Conservation (phyloP, 225 moss, liverwort and hornwort genomes). For the Sphagnum tenellum region DNA sequence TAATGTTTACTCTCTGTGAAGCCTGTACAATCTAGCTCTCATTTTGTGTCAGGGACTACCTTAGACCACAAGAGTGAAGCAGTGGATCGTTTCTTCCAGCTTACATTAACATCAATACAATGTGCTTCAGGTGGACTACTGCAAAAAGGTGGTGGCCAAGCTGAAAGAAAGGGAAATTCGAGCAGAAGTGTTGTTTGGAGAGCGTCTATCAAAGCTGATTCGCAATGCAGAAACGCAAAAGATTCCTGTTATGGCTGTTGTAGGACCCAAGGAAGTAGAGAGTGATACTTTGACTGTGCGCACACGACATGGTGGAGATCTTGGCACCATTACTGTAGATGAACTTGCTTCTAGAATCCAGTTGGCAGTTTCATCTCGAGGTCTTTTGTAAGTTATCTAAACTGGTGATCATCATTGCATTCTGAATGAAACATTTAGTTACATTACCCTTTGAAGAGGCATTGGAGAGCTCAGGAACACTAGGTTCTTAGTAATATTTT, state of each 20-base stretch:
- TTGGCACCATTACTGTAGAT: slow-evolving; percentile 60
- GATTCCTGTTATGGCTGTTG: slow-evolving; percentile 95
- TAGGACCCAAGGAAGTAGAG: slow-evolving; percentile 93
- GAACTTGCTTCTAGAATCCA: slow-evolving; percentile 67
- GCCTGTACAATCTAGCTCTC: too few relatives aligned
- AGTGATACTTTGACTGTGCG: slow-evolving; percentile 68
- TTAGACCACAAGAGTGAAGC: too few relatives aligned
- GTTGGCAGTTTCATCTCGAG: slow-evolving; percentile 57
- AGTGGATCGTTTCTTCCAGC: too few relatives aligned
- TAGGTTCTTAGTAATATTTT: too few relatives aligned
- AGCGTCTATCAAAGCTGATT: slow-evolving; percentile 77
- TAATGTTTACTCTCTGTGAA: too few relatives aligned
- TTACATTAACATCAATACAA: too few relatives aligned
- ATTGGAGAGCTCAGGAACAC: too few relatives aligned
- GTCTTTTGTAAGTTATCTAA: slow-evolving; percentile 40
- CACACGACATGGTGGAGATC: slow-evolving; percentile 93
- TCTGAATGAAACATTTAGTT: too few relatives aligned
- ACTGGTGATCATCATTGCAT: too few relatives aligned
- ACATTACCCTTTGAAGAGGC: too few relatives aligned
- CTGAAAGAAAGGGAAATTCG: slow-evolving; percentile 65
- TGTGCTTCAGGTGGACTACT: slow-evolving; percentile 56
- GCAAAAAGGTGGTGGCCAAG: slow-evolving; percentile 62
- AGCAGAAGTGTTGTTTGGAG: slow-evolving; percentile 74
- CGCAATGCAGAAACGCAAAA: slow-evolving; percentile 91
- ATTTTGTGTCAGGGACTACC: too few relatives aligned